Conservation (phyloP, 805 yeast species). For the Suhomyces xylopsoci region DNA sequence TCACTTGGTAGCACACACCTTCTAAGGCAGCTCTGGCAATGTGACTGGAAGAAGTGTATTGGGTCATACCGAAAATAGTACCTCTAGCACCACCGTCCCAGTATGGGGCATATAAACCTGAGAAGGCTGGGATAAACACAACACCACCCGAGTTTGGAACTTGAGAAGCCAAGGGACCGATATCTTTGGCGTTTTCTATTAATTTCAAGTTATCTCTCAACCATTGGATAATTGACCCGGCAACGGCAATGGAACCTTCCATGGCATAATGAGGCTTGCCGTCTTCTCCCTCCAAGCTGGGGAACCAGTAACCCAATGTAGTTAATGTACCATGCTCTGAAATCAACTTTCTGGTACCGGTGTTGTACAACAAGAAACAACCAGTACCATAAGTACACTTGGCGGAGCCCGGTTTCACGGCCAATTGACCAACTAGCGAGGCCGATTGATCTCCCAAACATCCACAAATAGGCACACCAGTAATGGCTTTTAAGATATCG, state of each 20-base stretch:
- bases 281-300: conserved; percentile 48
- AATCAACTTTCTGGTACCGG: conserved; percentile 69
- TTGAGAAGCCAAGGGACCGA: conserved; percentile 84
- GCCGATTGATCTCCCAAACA: conserved; percentile 94
- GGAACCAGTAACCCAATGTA: conserved; percentile 89
- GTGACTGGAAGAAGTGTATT: conserved; percentile 86
- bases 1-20: conserved; percentile 91
- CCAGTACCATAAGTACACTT: conserved; percentile 98
- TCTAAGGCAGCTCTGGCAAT: conserved; percentile 93
- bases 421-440: conserved; percentile 89
- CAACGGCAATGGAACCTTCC: conserved; percentile 95
- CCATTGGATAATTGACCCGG: conserved; percentile 94
- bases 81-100: conserved; percentile 95
- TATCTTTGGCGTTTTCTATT: conserved; percentile 77
- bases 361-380: conserved; percentile 83
- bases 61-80: conserved; percentile 88
- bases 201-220: conserved; percentile 84
- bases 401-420: conserved; percentile 78
- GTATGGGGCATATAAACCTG: conserved; percentile 92
- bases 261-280: conserved; percentile 77
- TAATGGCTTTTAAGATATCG: conserved; percentile 47
- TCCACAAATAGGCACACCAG: conserved; percentile 76
- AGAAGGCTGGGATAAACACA: conserved; percentile 90
- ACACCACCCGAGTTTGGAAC: conserved; percentile 86
- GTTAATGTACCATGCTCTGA: conserved; percentile 82